A percentile compares a stretch with the other conserved stretches of the same genome.
Conservation (phyloP, 1,284 basidiomycete genomes). For the Apiotrichum gamsii region DNA sequence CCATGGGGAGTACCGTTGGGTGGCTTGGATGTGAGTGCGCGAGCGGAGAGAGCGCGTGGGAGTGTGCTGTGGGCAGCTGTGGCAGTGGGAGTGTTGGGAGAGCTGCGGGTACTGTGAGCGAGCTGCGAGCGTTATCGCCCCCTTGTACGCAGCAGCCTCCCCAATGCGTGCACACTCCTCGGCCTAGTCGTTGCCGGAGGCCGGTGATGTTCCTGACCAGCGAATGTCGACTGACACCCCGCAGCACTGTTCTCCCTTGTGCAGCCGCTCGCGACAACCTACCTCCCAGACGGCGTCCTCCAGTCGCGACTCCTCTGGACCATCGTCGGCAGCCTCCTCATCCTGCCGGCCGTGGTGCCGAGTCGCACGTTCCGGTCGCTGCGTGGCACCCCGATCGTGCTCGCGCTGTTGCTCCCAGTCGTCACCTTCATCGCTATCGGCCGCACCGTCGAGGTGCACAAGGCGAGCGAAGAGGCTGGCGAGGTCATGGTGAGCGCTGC, state of each 20-base stretch:
- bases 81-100: too few relatives aligned
- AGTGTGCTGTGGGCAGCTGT: too few relatives aligned
- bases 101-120: too few relatives aligned
- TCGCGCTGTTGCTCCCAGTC: slow-evolving; percentile 39
- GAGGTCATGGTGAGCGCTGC: background rate
- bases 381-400: slow-evolving; percentile 23
- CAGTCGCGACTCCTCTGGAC: slow-evolving; percentile 37
- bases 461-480: slow-evolving; percentile 23
- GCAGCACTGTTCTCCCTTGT: slow-evolving; percentile 38
- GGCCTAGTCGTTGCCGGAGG: too few relatives aligned
- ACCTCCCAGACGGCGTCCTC: slow-evolving; percentile 26
- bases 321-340: slow-evolving; percentile 26
- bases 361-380: slow-evolving; percentile 29
- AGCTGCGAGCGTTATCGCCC: too few relatives aligned
- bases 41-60: too few relatives aligned
- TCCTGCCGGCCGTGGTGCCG: slow-evolving; percentile 39
- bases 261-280: slow-evolving; percentile 30
- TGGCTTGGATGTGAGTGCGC: slow-evolving; percentile 39
- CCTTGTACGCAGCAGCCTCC: too few relatives aligned
- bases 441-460: slow-evolving; percentile 43
- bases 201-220: too few relatives aligned
- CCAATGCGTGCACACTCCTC: too few relatives aligned
- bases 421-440: slow-evolving; percentile 45
- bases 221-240: background rate
- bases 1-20: slow-evolving; percentile 34